Evolutionary conservation across 805 yeast species (phyloP).

Genomic region (Ogataea saltuana): DNA sequence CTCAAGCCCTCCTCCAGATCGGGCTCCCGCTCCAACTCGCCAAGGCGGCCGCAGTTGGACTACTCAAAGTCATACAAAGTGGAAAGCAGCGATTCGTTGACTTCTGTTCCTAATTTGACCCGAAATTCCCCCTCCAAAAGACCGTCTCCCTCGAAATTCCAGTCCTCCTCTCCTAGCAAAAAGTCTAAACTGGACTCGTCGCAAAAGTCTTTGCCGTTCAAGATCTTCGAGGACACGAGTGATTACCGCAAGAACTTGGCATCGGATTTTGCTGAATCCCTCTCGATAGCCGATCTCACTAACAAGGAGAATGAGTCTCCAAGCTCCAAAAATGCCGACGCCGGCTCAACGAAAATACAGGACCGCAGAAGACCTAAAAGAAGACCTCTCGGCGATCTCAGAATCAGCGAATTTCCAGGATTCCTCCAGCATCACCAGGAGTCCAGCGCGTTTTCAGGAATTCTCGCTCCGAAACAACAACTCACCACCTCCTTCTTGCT

Average conservation of each 20-base stretch:
- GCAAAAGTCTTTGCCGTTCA: slow-evolving; percentile 13
- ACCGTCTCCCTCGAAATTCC: slow-evolving; percentile 10
- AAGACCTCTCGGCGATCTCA: slow-evolving; percentile 17
- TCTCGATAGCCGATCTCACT: slow-evolving; percentile 8
- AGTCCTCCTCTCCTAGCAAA: slow-evolving; percentile 17
- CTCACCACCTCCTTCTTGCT: slow-evolving; percentile 23
- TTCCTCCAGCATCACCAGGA: slow-evolving; percentile 14
- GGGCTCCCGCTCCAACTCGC: slow-evolving; percentile 9
- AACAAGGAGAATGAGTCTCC: slow-evolving; percentile 20
- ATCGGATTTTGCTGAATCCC: slow-evolving; percentile 7
- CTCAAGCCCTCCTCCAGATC: slow-evolving; percentile 13
- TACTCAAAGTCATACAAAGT: slow-evolving; percentile 10
- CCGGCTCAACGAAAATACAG: slow-evolving; percentile 4
- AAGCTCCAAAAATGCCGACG: not conserved
- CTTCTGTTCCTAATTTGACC: slow-evolving; percentile 5
- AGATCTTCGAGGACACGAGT: slow-evolving; percentile 22
- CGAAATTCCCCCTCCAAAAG: slow-evolving; percentile 17
- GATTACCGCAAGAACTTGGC: slow-evolving; percentile 15
- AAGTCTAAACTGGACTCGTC: slow-evolving; percentile 9
- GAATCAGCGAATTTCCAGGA: slow-evolving; percentile 23
- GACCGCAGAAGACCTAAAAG: slow-evolving; percentile 3
- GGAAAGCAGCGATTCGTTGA: slow-evolving; percentile 16
- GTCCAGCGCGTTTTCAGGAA: slow-evolving; percentile 10
- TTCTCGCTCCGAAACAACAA: slow-evolving; percentile 23
- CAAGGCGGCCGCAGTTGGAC: slow-evolving; percentile 8